Conservation (phyloP, 306 rosid genomes). For the Lathyrus sativus region DNA sequence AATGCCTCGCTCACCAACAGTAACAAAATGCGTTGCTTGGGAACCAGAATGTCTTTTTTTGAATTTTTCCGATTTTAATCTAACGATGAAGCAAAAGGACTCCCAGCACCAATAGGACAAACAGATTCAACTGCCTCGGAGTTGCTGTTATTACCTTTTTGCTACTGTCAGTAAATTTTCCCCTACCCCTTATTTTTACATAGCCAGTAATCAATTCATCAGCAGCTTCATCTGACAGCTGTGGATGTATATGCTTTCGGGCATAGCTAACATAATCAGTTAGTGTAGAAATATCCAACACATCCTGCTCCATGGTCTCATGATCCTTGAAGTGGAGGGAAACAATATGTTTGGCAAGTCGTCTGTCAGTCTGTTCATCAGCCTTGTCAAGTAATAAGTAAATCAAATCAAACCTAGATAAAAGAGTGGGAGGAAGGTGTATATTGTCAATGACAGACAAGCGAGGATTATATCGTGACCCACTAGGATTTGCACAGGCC, state of each 20-base stretch:
- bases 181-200: constrained; percentile 81
- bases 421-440: constrained; percentile 94
- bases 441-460: constrained; percentile 94
- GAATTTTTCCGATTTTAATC: too few species aligned
- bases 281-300: constrained; percentile 72
- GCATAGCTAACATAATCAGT: constrained; percentile 89
- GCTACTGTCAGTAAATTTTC: constrained; percentile 93
- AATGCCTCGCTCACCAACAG: too few species aligned
- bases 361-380: constrained; percentile 84
- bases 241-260: constrained; percentile 80
- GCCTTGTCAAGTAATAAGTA: constrained; percentile 92
- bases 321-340: constrained; percentile 77
- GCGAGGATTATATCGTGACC: constrained; percentile 91
- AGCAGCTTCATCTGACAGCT: constrained; percentile 91
- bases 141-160: constrained; percentile 87
- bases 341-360: constrained; percentile 91
- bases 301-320: constrained; percentile 75
- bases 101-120: too few species aligned
- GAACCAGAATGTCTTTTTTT: too few species aligned
- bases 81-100: too few species aligned
- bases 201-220: constrained; percentile 92
- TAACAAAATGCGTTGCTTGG: too few species aligned
- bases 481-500: constrained; percentile 99
- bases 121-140: too few species aligned
- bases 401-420: constrained; percentile 89